A percentile compares a stretch with the other conserved stretches of the same genome.
phyloP scores from a whole-genome alignment of 1,284 basidiomycete species.

The Ceratobasidium sp. region DNA sequence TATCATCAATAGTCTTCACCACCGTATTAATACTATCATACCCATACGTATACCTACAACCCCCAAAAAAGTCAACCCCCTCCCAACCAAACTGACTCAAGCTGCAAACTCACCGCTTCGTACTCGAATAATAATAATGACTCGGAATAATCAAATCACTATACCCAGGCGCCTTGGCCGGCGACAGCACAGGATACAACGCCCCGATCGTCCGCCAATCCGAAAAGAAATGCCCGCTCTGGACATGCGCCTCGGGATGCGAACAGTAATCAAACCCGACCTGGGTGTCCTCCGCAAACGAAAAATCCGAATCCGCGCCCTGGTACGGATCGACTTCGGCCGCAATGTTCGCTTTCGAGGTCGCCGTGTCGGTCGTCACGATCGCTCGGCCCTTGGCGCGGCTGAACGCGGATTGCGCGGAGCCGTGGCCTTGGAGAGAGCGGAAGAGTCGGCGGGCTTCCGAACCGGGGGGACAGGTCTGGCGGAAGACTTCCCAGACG shows the following conservation, averaged over 20 bases:
- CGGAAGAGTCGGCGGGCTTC: constrained; percentile 85
- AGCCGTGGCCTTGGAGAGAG: constrained; percentile 69
- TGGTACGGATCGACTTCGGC: constrained; percentile 48
- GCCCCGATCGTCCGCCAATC: constrained; percentile 90
- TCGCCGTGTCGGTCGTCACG: not conserved
- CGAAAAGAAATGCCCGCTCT: constrained; percentile 94
- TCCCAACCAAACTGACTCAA: not conserved
- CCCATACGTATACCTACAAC: constrained; percentile 77
- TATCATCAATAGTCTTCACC: constrained; percentile 78
- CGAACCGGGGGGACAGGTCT: constrained; percentile 85
- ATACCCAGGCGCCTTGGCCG: constrained; percentile 85
- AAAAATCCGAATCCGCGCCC: constrained; percentile 66
- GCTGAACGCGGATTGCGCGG: constrained; percentile 47
- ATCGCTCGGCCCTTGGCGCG: constrained; percentile 27
- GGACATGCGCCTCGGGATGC: constrained; percentile 83
- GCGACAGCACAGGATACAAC: constrained; percentile 91
- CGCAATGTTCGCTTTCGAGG: constrained; percentile 52
- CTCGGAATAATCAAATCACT: constrained; percentile 92
- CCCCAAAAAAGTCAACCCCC: not conserved
- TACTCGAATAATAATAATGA: constrained; percentile 92
- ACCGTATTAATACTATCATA: constrained; percentile 78
- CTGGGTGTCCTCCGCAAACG: constrained; percentile 71
- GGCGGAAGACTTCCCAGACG: constrained; percentile 91
- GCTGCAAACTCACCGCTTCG: constrained; percentile 64
- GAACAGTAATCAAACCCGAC: constrained; percentile 81